Conservation (phyloP, 2,329 filamentous ascomycete genomes). For the Clarireedia sp. region DNA sequence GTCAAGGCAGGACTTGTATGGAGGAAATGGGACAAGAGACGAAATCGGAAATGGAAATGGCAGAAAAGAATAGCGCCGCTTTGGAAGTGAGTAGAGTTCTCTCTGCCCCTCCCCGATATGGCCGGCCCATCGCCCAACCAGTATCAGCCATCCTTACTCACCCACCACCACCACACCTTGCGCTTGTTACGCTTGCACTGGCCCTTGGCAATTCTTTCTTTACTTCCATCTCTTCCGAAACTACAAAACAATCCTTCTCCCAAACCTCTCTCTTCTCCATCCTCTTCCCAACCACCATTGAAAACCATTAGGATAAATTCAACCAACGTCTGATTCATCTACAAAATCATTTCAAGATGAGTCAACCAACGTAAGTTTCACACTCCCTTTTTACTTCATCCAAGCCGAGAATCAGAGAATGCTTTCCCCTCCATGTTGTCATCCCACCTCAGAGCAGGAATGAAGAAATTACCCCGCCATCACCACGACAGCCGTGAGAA, state of each 20-base stretch:
- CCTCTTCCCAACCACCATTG: conserved; percentile 4
- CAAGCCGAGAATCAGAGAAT: not conserved
- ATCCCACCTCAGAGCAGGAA: not conserved
- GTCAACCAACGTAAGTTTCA: conserved; percentile 51
- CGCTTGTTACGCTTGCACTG: too few species aligned
- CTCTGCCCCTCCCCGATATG: too few species aligned
- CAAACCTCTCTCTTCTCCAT: not conserved
- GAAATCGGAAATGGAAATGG: too few species aligned
- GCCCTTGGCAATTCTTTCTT: not conserved
- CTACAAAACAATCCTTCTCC: not conserved
- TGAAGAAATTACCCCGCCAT: conserved; percentile 5
- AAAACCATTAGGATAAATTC: conserved; percentile 5
- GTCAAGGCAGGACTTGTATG: too few species aligned
- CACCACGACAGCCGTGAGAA: not conserved
- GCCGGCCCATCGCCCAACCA: too few species aligned
- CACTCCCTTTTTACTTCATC: too few species aligned
- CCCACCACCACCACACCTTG: not conserved
- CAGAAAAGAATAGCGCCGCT: too few species aligned
- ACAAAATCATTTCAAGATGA: conserved; percentile 21
- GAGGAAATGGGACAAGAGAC: too few species aligned
- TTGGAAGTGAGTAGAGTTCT: too few species aligned
- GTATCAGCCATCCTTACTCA: not conserved
- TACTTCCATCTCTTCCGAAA: not conserved
- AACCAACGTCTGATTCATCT: conserved; percentile 8
- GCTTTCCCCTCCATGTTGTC: not conserved